Percentiles rank a stretch among this genome's conserved stretches.
Evolutionary conservation across 106 monocot species (phyloP).

Genomic region (Dactylorhiza incarnata): DNA sequence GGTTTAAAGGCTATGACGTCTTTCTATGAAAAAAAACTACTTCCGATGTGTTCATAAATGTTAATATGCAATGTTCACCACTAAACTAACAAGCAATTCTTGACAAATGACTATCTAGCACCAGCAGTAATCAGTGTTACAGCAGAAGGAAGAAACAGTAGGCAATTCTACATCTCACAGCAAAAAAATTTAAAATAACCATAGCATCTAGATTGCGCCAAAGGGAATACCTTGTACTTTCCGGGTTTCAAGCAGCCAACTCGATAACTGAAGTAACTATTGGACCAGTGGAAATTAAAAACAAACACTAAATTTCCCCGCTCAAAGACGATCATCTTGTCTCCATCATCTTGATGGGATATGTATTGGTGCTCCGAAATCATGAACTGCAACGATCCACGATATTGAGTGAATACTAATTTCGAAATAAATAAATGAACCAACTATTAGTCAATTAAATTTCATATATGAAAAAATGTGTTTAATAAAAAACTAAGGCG

Average conservation of each 20-base stretch:
- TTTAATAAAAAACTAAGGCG: no score
- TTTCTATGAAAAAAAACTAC: no score
- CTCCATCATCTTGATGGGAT: slow-evolving; percentile 84
- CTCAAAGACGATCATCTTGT: slow-evolving; percentile 84
- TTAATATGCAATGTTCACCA: no score
- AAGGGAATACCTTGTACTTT: slow-evolving; percentile 75
- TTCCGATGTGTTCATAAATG: no score
- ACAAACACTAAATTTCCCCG: slow-evolving; percentile 85
- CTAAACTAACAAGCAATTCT: no score
- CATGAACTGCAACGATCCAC: slow-evolving; percentile 75
- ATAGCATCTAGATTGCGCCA: background rate
- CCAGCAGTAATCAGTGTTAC: background rate
- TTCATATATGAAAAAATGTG: no score
- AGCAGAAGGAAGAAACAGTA: background rate
- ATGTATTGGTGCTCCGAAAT: slow-evolving; percentile 81
- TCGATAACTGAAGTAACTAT: slow-evolving; percentile 79
- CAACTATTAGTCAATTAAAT: background rate
- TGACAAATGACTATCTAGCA: no score
- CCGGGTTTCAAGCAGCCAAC: slow-evolving; percentile 83
- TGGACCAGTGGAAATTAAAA: slow-evolving; percentile 94
- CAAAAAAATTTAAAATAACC: background rate
- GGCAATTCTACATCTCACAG: background rate
- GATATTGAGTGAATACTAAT: background rate
- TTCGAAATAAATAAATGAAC: background rate
- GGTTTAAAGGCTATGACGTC: no score